These are phyloP conservation scores for Tricholoma saponaceum DNA, from an alignment of 768 basidiomycete species.

Conservation along the genomic window DNA sequence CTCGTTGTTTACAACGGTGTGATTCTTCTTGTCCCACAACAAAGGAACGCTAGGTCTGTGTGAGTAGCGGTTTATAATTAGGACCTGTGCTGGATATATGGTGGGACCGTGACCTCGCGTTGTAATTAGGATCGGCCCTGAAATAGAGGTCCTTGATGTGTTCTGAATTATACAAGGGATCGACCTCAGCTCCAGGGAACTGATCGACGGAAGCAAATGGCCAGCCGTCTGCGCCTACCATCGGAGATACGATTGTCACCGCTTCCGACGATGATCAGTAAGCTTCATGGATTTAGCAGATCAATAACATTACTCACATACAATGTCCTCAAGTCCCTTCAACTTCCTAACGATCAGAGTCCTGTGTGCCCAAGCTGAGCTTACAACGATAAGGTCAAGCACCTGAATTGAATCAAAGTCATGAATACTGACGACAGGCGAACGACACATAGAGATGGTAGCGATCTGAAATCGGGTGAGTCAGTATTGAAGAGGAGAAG, in stretches of 20 bases:
- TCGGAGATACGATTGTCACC: constrained; percentile 79
- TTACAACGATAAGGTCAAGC: background rate
- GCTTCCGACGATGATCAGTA: constrained; percentile 35
- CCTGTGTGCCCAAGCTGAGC: constrained; percentile 85
- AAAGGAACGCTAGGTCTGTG: constrained; percentile 79
- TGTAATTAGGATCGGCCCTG: constrained; percentile 65
- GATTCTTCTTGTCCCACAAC: constrained; percentile 85
- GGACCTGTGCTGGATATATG: too few species aligned
- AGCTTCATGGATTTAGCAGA: constrained; percentile 29
- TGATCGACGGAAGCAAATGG: constrained; percentile 68
- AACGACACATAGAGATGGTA: constrained; percentile 90
- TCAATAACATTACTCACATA: constrained; percentile 49
- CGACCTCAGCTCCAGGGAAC: constrained; percentile 66
- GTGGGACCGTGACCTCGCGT: too few species aligned
- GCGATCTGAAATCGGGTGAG: constrained; percentile 31
- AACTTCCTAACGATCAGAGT: constrained; percentile 58
- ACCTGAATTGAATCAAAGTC: background rate
- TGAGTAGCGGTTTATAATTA: too few species aligned
- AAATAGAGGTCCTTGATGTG: constrained; percentile 86
- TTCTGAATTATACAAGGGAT: too few species aligned
- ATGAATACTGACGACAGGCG: constrained; percentile 52
- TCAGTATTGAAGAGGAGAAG: background rate
- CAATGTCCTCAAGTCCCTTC: constrained; percentile 83
- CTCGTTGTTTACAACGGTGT: constrained; percentile 94
- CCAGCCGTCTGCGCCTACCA: constrained; percentile 85